These are phyloP conservation scores for Calendula officinalis DNA, from an alignment of 129 eudicot species.

Conservation along the genomic window DNA sequence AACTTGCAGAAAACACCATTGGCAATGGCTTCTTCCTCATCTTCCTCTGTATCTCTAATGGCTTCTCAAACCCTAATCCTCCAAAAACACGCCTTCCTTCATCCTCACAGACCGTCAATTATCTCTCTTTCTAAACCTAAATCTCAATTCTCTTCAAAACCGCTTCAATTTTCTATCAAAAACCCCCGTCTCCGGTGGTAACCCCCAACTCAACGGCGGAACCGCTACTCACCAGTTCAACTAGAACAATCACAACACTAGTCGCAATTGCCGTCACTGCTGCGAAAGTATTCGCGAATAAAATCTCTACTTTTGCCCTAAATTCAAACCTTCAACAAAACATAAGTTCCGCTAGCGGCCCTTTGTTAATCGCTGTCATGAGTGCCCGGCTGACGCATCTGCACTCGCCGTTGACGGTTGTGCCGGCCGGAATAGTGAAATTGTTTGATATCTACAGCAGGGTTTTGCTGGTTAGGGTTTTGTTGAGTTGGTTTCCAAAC, in stretches of 20 bases:
- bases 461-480: slow-evolving; percentile 87
- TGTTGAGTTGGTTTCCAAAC: slow-evolving; percentile 95
- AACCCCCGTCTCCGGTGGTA: slow-evolving; percentile 12
- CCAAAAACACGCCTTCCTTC: slow-evolving; percentile 28
- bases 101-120: slow-evolving; percentile 22
- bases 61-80: slow-evolving; percentile 57
- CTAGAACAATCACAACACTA: slow-evolving; percentile 62
- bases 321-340: slow-evolving; percentile 33
- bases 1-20: background rate
- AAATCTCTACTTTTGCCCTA: slow-evolving; percentile 24
- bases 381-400: slow-evolving; percentile 32
- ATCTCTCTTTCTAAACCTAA: slow-evolving; percentile 21
- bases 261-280: slow-evolving; percentile 41
- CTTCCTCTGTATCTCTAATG: slow-evolving; percentile 39
- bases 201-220: slow-evolving; percentile 22
- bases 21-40: slow-evolving; percentile 26
- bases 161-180: slow-evolving; percentile 25
- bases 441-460: slow-evolving; percentile 83
- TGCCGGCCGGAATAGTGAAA: slow-evolving; percentile 75
- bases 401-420: slow-evolving; percentile 80
- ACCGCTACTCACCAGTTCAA: slow-evolving; percentile 46
- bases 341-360: slow-evolving; percentile 40
- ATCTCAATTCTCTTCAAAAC: slow-evolving; percentile 15
- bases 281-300: slow-evolving; percentile 42
- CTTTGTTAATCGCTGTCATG: slow-evolving; percentile 64